These are phyloP conservation scores for Xylariales sp. DNA, from an alignment of 2,329 filamentous ascomycete genomes.

Conservation along the genomic window DNA sequence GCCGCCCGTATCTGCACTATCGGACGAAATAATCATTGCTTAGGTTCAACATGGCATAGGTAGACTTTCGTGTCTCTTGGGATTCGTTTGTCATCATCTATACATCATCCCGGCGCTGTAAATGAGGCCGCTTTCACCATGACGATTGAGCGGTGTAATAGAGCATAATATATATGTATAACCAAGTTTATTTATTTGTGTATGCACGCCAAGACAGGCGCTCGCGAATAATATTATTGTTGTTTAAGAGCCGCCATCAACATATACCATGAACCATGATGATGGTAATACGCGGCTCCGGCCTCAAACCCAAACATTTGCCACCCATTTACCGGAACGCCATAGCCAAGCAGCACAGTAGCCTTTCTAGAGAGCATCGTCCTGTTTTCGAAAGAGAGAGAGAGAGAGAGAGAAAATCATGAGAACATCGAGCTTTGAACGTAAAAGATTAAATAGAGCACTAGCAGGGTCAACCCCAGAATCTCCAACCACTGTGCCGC, in stretches of 20 bases:
- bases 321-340: constrained; percentile 21
- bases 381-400: neutral
- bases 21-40: neutral
- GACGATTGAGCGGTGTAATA: constrained; percentile 3
- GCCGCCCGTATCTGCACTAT: neutral
- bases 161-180: constrained; percentile 1
- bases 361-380: neutral
- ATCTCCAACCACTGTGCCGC: constrained; percentile 43
- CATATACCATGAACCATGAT: neutral
- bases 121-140: neutral
- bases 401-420: constrained; percentile 1
- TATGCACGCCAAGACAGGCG: constrained; percentile 6
- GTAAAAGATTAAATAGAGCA: constrained; percentile 46
- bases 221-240: constrained; percentile 6
- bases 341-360: constrained; percentile 10
- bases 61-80: neutral
- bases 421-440: constrained; percentile 42
- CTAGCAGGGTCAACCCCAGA: constrained; percentile 48
- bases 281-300: neutral
- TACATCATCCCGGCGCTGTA: neutral
- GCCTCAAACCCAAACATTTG: neutral
- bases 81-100: too few species aligned
- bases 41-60: neutral
- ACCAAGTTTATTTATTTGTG: constrained; percentile 20
- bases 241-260: neutral